phyloP scores from a whole-genome alignment of 73 alveolate species.

The Symbiodinium pilosum region DNA sequence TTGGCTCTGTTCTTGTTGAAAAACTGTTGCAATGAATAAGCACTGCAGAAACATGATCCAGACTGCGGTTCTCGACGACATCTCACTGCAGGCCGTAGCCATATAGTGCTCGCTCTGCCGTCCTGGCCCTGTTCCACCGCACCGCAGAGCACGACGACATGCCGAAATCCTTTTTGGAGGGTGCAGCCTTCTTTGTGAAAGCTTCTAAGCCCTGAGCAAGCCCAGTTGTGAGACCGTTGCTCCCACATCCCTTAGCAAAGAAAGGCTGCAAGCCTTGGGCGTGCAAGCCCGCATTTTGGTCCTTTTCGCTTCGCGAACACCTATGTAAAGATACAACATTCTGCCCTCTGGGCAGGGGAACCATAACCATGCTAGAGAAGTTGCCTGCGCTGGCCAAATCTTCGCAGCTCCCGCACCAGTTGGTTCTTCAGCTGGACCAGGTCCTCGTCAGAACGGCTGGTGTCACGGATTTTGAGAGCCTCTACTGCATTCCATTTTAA shows the following conservation, averaged over 20 bases:
- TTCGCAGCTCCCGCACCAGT: conserved; percentile 63
- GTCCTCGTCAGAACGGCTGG: neutral
- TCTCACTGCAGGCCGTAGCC: too few species aligned
- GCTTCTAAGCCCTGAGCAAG: neutral
- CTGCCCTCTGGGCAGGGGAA: neutral
- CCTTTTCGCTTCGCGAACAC: neutral
- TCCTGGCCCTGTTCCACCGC: too few species aligned
- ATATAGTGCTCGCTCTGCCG: too few species aligned
- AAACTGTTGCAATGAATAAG: too few species aligned
- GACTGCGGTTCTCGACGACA: too few species aligned
- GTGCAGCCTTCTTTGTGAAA: neutral
- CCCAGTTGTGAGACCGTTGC: neutral
- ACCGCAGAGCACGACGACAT: too few species aligned
- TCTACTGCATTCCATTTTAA: neutral
- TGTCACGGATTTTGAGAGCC: neutral
- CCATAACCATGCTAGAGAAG: neutral
- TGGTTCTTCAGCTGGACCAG: conserved; percentile 88
- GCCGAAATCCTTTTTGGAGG: too few species aligned
- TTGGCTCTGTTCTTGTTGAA: too few species aligned
- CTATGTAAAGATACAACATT: neutral
- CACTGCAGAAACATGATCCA: too few species aligned
- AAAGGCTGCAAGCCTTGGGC: neutral
- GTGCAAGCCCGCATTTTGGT: neutral
- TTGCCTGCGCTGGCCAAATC: conserved; percentile 37
- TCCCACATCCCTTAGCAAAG: neutral